Evolutionary conservation across 768 basidiomycete species (phyloP), one percentile per base, ranked within the genome.

Genomic region (Daedaleopsis nitida): DNA sequence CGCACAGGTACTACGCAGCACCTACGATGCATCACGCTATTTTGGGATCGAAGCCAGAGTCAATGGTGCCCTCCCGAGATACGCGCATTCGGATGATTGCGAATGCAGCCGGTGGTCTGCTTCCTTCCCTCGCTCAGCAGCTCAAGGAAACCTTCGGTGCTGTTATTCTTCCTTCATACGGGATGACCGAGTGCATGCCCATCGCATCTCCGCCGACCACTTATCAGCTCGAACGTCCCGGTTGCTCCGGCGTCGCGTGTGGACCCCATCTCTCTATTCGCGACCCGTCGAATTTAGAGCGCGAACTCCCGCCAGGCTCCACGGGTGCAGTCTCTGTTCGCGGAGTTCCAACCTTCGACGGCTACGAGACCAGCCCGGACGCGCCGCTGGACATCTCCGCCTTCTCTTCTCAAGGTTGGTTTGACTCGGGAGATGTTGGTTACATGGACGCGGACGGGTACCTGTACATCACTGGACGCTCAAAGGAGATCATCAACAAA

Each of bases 401-500:
- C 13, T 84, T 81, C 68, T 78, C 82, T 43, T 73, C 68, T 27
- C 78, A 81, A 56, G 80, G 83, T 5, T 84, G 83, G 83, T 84
- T 84, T 66, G 80, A 82, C 60, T 78, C 78, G 3, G 80, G 81
- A 24, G 81, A 82, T 63, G 66, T 79, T 59, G 81, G 81, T 1
- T 79, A 78, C 63, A 72, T 81, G 75, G 81, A 82, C 67, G 64
- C 62, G 17, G 81, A 81, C 55, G 83, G 77, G 2, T 74, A 77
- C 58, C 67, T 86, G 7, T 79, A 77, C 62, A 80, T 86, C 64
- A 86, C 84, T 0, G 85, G 84, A 7, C 77, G 84, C 34, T 78
- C 83, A 16, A 86, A 86, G 68, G 85, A 86, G 74, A 82, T 85
- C 60, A 84, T 84, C 65, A 82, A 82, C 67, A 80, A 82, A 61